These are phyloP conservation scores for Calophaca sinica DNA, from an alignment of 306 rosid genomes.

Conservation along the genomic window DNA sequence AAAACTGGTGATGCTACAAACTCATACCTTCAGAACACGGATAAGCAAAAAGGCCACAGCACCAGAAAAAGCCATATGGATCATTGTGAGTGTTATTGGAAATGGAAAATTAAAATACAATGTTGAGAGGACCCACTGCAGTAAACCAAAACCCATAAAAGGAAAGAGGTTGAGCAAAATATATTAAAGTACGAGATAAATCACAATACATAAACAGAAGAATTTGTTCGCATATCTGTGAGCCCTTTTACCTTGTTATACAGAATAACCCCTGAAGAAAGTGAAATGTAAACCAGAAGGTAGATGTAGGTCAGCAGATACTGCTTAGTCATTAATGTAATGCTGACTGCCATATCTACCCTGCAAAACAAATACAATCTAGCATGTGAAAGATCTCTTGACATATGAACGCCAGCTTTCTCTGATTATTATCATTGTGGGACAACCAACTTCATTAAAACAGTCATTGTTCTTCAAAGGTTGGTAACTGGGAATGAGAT, in stretches of 20 bases:
- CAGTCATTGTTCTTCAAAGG: slow-evolving; percentile 19
- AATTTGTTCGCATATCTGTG: background rate
- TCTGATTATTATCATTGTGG: background rate
- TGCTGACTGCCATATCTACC: slow-evolving; percentile 31
- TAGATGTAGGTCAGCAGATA: slow-evolving; percentile 56
- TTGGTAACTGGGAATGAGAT: background rate
- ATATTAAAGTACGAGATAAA: slow-evolving; percentile 9
- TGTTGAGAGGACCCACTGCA: slow-evolving; percentile 71
- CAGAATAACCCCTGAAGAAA: slow-evolving; percentile 62
- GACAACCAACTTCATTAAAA: slow-evolving; percentile 26
- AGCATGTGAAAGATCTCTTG: slow-evolving; percentile 7
- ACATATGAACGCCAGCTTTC: slow-evolving; percentile 26
- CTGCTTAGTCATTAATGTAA: slow-evolving; percentile 49
- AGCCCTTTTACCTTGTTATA: slow-evolving; percentile 50
- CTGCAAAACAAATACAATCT: slow-evolving; percentile 47
- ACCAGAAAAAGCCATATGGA: slow-evolving; percentile 73
- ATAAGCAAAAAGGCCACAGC: slow-evolving; percentile 59
- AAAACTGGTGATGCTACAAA: slow-evolving; percentile 41
- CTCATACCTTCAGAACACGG: slow-evolving; percentile 64
- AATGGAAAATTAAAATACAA: slow-evolving; percentile 66
- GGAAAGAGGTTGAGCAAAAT: slow-evolving; percentile 26
- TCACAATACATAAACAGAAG: slow-evolving; percentile 1
- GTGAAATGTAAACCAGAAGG: slow-evolving; percentile 59
- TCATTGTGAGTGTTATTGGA: slow-evolving; percentile 72
- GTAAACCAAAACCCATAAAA: slow-evolving; percentile 36